Base-by-base conservation (phyloP, 306 rosid genomes). In the barrel medic (Medicago truncatula) region DNA sequence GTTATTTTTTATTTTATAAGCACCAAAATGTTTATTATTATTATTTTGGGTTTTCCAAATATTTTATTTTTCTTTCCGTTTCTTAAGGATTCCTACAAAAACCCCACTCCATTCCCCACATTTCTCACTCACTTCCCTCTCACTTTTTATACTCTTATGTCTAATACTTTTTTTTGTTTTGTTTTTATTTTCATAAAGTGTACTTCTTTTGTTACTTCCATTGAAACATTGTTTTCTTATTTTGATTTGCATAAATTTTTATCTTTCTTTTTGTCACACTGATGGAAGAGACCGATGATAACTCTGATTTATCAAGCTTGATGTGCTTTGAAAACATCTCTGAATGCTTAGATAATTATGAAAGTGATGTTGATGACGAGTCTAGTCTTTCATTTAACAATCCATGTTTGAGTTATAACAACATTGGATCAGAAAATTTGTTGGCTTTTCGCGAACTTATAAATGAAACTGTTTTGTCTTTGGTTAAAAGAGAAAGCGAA, bases 401-500 rank as follows among this genome's bases (percentile, higher is more conserved):
- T 78, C 82, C 56, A 25, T 71, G 49, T 76, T 50, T 72, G 66
- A 78, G 65, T 81, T 69, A 76, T 44, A 65, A 67, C 23, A 56
- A 15, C 50, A 12, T 43, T 73, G 84, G 87, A 81, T 87, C 86
- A 79, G 77, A 76, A 31, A 73, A 61, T 31, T 47, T 77, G 15
- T 4, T 82, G 73, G 81, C 78, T 57, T 87, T 80, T 64, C 67
- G 76, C 2, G 54, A 80, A 31, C 87, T 62, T 73, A 85, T 82
- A 75, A 92, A 86, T 56, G 92, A 86, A 70, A 71, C 31, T 13
- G 14, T 89, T 71, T 64, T 69, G 43, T 60, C 50, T 71, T 74
- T 91, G 93, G 76, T 85, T 76, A 83, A 78, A 82, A 88, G 65
- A 72, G 97, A 91, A 85, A 80, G 54, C 7, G 87, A 85, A 17